Conservation (phyloP, 2,329 filamentous ascomycete genomes). For the Alternaria sp. region DNA sequence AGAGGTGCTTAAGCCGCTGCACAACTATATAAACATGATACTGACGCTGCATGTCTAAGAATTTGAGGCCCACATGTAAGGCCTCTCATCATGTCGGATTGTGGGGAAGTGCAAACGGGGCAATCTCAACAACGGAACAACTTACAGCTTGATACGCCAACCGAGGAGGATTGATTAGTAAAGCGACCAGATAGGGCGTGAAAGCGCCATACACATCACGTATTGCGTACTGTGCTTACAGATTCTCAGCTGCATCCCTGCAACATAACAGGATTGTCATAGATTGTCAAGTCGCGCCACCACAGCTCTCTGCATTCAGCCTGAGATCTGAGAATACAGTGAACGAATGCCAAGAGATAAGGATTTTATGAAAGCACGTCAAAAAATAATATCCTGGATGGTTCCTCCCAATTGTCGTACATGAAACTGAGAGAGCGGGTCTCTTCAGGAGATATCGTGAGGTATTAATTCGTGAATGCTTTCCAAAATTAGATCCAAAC, state of each 20-base stretch:
- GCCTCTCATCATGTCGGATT: conserved; percentile 32
- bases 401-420: no score
- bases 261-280: not conserved
- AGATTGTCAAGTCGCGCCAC: not conserved
- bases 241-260: not conserved
- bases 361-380: not conserved
- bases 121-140: not conserved
- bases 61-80: not conserved
- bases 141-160: not conserved
- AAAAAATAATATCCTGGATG: no score
- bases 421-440: no score
- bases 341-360: not conserved
- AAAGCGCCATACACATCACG: not conserved
- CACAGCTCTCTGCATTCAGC: not conserved
- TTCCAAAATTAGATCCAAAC: not conserved
- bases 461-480: no score
- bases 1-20: not conserved
- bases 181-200: no score
- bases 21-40: not conserved
- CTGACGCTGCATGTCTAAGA: not conserved
- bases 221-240: not conserved
- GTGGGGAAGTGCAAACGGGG: conserved; percentile 21
- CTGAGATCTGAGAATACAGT: not conserved
- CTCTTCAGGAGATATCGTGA: no score
- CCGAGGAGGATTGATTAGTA: not conserved